Evolutionary conservation across 1,139 yeast genomes (phyloP).

Genomic region (Lodderomyces metapsilosis): DNA sequence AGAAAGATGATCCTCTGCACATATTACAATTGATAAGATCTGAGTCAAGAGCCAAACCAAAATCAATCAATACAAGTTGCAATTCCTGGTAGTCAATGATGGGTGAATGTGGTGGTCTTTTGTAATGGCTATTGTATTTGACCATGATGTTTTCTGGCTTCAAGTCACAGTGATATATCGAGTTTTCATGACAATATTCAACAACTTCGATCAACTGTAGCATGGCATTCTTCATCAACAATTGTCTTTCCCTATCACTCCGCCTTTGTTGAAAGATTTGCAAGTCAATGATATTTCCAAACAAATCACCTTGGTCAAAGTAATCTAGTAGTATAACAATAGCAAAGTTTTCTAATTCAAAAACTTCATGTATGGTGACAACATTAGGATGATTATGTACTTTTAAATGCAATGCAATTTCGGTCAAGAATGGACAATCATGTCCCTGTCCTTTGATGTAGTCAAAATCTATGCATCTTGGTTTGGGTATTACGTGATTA

Average conservation of each 20-base stretch:
- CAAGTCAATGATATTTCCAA: constrained; percentile 72
- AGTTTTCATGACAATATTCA: constrained; percentile 61
- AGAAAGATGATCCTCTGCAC: constrained; percentile 84
- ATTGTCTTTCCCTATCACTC: constrained; percentile 21
- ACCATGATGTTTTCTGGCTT: constrained; percentile 88
- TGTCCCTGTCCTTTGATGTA: constrained; percentile 41
- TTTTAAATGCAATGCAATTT: constrained; percentile 67
- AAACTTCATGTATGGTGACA: constrained; percentile 71
- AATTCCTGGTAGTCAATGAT: constrained; percentile 54
- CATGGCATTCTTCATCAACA: constrained; percentile 67
- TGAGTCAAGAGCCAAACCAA: constrained; percentile 74
- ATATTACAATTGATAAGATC: constrained; percentile 63
- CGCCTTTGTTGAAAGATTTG: constrained; percentile 50
- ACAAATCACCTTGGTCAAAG: constrained; percentile 79
- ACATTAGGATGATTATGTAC: constrained; percentile 80
- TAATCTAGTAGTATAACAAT: constrained; percentile 76
- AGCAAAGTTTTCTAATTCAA: constrained; percentile 52
- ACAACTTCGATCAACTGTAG: constrained; percentile 74
- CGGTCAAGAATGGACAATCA: constrained; percentile 54
- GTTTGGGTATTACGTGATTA: constrained; percentile 15
- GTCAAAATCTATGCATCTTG: constrained; percentile 39
- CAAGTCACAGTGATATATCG: constrained; percentile 83
- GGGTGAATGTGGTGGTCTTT: constrained; percentile 15
- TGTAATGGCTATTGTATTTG: constrained; percentile 29
- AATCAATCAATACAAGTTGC: constrained; percentile 70